Evolutionary conservation across 805 yeast genomes (phyloP), one percentile per base, ranked within the genome.

Genomic region (Clavispora phyllophila): DNA sequence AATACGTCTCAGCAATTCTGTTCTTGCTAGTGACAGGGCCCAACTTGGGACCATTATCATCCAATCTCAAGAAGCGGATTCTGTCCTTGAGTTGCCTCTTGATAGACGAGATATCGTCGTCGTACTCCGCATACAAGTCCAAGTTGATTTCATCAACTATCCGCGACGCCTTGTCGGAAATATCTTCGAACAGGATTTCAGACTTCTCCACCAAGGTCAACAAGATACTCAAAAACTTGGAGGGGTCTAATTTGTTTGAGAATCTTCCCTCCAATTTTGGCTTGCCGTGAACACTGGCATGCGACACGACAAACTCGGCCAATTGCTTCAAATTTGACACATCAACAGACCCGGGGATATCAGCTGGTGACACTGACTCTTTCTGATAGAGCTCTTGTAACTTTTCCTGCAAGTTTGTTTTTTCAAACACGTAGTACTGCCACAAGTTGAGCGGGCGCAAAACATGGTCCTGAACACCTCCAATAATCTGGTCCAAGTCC

Each of bases 1-100:
- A 91, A 62, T 91, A 91, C 4, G 90, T 81, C 62, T 91, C 98
- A 2, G 86, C 77, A 29, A 91, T 68, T 0, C 96, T 96, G 19
- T 41, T 37, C 3, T 65, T 57, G 3, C 67, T 53, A 4, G 64
- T 61, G 37, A 87, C 71, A 29, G 74, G 75, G 3, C 97, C 97
- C 48, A 83, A 60, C 51, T 75, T 73, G 13, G 96, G 96, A 1
- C 97, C 98, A 61, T 85, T 73, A 0, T 66, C 77, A 50, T 87
- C 97, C 23, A 93, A 61, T 45, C 96, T 75, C 46, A 82, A 65
- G 56, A 79, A 91, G 50, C 81, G 79, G 50, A 84, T 84, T 51
- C 99, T 76, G 57, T 85, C 88, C 56, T 71, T 75, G 19, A 91
- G 58, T 57, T 90, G 96, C 40, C 68, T 76, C 46, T 82, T 63